These are phyloP conservation scores for Ceratocystis alfenasii DNA, from an alignment of 2,329 filamentous ascomycete species.

Conservation along the genomic window DNA sequence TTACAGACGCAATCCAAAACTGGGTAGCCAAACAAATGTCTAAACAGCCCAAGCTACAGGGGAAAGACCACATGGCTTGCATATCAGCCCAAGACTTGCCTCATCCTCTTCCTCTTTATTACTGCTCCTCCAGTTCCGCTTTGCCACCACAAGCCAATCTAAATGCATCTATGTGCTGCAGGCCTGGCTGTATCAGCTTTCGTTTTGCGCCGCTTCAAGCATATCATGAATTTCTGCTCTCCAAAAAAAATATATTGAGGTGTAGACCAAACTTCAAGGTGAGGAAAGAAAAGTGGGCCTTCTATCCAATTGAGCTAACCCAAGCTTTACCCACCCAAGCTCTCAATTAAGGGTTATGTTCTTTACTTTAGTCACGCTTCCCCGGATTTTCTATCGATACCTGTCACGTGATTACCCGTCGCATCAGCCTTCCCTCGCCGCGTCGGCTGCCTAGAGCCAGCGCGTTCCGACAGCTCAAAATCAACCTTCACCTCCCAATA, in stretches of 20 bases:
- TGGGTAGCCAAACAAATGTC: not conserved
- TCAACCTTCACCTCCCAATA: not conserved
- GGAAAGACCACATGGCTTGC: conserved; percentile 1
- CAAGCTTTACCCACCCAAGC: not conserved
- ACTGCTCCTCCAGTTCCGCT: not conserved
- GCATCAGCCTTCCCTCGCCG: not conserved
- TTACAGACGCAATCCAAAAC: not conserved
- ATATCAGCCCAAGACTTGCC: not conserved
- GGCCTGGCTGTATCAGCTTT: not conserved
- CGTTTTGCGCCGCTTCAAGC: not conserved
- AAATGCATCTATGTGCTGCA: not conserved
- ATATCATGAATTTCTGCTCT: not conserved
- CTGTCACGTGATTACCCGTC: conserved; percentile 17
- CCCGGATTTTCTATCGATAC: not conserved
- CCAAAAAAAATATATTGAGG: no score
- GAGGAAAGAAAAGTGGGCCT: no score
- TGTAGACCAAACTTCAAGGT: no score
- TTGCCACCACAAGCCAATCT: not conserved
- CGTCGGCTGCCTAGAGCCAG: conserved; percentile 14
- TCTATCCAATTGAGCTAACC: not conserved
- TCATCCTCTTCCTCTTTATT: not conserved
- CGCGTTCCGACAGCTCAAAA: conserved; percentile 1
- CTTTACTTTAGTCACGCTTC: not conserved
- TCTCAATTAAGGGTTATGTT: no score
- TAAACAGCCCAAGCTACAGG: not conserved